Conservation (phyloP, 1,284 basidiomycete genomes). For the Peniophora sp. region DNA sequence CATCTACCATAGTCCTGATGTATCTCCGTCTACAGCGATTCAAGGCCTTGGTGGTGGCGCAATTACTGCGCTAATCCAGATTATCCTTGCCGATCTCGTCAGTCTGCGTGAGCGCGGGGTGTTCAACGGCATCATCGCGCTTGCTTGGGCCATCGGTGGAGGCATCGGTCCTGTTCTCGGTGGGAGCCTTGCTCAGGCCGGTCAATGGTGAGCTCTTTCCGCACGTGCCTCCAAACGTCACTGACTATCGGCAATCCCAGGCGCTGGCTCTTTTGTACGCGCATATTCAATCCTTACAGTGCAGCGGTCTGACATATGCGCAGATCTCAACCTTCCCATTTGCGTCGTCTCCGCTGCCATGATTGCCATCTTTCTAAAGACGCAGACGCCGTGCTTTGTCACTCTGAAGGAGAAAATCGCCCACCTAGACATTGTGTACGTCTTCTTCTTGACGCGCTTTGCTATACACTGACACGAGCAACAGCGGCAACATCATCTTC, state of each 20-base stretch:
- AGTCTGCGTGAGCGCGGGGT: conserved; percentile 30
- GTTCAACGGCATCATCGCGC: conserved; percentile 24
- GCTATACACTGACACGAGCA: not conserved
- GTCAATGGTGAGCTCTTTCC: conserved; percentile 15
- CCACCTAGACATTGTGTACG: conserved; percentile 32
- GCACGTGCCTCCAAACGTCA: not conserved
- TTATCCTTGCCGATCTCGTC: conserved; percentile 38
- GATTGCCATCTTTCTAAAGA: conserved; percentile 27
- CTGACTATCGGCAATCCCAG: not conserved
- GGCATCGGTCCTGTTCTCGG: conserved; percentile 29
- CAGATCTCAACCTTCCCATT: conserved; percentile 37
- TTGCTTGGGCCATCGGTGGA: conserved; percentile 26
- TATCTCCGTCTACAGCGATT: conserved; percentile 23
- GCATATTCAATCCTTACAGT: not conserved
- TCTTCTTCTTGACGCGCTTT: conserved; percentile 2
- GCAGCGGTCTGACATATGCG: not conserved
- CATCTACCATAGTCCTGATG: not conserved
- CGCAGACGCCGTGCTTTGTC: conserved; percentile 25
- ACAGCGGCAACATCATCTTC: conserved; percentile 30
- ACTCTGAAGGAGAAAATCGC: conserved; percentile 23
- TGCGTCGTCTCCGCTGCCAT: conserved; percentile 27
- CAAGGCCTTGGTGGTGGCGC: conserved; percentile 43
- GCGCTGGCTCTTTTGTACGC: conserved; percentile 34
- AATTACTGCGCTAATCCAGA: conserved; percentile 29
- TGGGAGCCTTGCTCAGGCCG: conserved; percentile 24